A percentile compares a stretch with the other conserved stretches of the same genome.
Evolutionary conservation across 1,284 basidiomycete genomes (phyloP).

Genomic region (Sutorius eximius): DNA sequence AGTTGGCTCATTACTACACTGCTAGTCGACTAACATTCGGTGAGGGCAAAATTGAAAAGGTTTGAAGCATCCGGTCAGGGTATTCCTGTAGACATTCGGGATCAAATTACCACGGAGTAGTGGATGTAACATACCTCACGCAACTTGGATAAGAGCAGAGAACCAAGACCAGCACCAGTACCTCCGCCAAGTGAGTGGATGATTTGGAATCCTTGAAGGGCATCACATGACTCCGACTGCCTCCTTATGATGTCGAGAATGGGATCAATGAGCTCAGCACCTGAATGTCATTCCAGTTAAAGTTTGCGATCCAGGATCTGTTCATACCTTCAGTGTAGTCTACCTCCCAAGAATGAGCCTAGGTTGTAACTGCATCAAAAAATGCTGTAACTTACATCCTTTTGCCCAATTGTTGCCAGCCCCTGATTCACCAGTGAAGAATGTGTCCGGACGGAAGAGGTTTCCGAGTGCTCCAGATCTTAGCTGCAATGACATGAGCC

Average conservation of each 20-base stretch:
- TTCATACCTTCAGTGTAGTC: constrained; percentile 81
- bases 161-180: constrained; percentile 86
- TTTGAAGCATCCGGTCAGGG: constrained; percentile 91
- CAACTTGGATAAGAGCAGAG: constrained; percentile 80
- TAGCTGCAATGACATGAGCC: constrained; percentile 43
- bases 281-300: constrained; percentile 38
- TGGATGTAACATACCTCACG: constrained; percentile 55
- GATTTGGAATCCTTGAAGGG: constrained; percentile 92
- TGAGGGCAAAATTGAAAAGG: constrained; percentile 90
- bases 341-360: constrained; percentile 37
- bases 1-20: constrained; percentile 7
- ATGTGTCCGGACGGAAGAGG: constrained; percentile 90
- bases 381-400: constrained; percentile 60
- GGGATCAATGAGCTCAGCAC: constrained; percentile 88
- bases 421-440: constrained; percentile 68
- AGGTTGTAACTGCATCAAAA: background rate
- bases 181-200: constrained; percentile 94
- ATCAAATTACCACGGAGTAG: background rate
- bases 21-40: constrained; percentile 62
- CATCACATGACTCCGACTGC: constrained; percentile 81
- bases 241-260: constrained; percentile 75
- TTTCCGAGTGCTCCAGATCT: constrained; percentile 66
- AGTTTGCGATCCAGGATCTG: background rate
- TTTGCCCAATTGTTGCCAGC: constrained; percentile 96
- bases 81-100: constrained; percentile 58